Base-by-base conservation (phyloP, 805 yeast genomes). In the Lachancea kluyveri region DNA sequence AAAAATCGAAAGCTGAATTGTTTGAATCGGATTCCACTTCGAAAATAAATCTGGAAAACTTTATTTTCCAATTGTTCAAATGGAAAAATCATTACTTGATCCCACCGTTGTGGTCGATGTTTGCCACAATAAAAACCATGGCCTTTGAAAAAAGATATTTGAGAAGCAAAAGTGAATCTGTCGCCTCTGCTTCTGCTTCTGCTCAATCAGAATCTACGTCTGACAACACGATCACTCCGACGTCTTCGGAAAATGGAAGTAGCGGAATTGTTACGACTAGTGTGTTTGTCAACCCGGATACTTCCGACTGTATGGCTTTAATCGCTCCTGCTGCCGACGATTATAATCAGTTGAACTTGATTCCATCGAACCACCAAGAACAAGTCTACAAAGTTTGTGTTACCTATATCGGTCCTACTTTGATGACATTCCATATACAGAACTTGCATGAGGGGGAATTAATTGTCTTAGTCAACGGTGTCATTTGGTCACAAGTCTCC, bases 401-500 rank as follows among this genome's bases (percentile, higher is more conserved):
- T 23, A 65, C 68, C 46, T 67, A 66, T 40, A 70, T 72, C 10
- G 73, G 74, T 14, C 68, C 72, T 21, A 72, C 75, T 7, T 55
- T 72, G 13, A 60, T 74, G 21, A 70, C 70, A 2, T 70, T 73
- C 41, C 74, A 69, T 37, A 52, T 74, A 20, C 62, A 66, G 30
- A 65, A 71, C 30, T 64, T 65, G 12, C 50, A 54, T 26, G 60
- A 64, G 33, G 65, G 66, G 30, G 67, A 58, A 33, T 49, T 69
- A 5, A 57, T 63, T 27, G 67, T 67, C 8, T 56, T 64, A 33
- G 84, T 79, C 4, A 79, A 79, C 45, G 85, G 84, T 14, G 68
- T 79, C 14, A 65, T 72, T 9, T 79, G 87, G 87, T 70, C 76
- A 16, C 84, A 77, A 46, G 74, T 75, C 2, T 65, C 76, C 0